Conservation (phyloP, 805 yeast species). For the Teunomyces stri region DNA sequence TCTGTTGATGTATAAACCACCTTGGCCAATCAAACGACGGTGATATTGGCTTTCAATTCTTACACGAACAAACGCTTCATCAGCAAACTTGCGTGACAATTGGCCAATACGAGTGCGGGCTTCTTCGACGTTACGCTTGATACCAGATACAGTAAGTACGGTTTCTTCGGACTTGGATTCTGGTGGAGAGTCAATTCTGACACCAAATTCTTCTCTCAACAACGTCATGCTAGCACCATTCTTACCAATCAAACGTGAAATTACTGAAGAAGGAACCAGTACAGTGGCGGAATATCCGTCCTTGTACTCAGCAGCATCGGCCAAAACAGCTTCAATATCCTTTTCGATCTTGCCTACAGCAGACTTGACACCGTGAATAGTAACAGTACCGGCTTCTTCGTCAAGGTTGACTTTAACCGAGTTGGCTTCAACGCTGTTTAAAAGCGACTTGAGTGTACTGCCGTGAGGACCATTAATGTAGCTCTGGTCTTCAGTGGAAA, state of each 20-base stretch:
- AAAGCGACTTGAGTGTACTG: slow-evolving; percentile 51
- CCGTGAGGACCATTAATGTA: slow-evolving; percentile 60
- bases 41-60: slow-evolving; percentile 77
- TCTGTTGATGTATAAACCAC: slow-evolving; percentile 77
- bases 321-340: slow-evolving; percentile 53
- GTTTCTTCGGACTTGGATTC: slow-evolving; percentile 27
- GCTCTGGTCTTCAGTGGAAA: slow-evolving; percentile 53
- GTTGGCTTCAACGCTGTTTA: slow-evolving; percentile 33
- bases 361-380: slow-evolving; percentile 65
- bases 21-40: slow-evolving; percentile 77
- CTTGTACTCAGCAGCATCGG: slow-evolving; percentile 52
- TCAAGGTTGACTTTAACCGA: slow-evolving; percentile 50
- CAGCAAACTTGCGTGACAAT: slow-evolving; percentile 75
- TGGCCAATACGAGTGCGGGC: slow-evolving; percentile 59
- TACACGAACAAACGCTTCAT: slow-evolving; percentile 64
- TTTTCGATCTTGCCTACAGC: slow-evolving; percentile 56
- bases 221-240: slow-evolving; percentile 73
- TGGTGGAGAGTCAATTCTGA: slow-evolving; percentile 63
- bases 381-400: slow-evolving; percentile 40
- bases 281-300: slow-evolving; percentile 47
- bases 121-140: slow-evolving; percentile 72
- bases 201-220: slow-evolving; percentile 70
- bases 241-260: slow-evolving; percentile 86
- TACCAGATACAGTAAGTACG: slow-evolving; percentile 63
- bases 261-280: slow-evolving; percentile 61